A percentile compares a stretch with the other conserved stretches of the same genome.
Conservation (phyloP, 768 basidiomycete species). For the Leccinum fibrillosum region DNA sequence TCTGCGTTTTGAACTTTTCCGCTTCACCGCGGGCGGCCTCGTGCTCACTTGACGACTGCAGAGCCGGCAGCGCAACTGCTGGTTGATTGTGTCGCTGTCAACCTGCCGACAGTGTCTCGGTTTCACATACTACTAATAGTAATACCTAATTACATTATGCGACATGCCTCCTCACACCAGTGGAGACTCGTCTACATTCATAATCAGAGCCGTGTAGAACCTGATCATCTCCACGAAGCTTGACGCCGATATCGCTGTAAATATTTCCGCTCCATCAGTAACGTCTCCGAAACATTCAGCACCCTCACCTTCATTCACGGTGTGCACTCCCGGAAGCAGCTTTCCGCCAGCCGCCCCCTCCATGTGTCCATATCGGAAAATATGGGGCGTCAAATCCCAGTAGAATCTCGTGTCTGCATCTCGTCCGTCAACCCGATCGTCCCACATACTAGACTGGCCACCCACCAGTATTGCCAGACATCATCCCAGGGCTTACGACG, state of each 20-base stretch:
- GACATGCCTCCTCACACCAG: not conserved
- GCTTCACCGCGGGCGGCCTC: not conserved
- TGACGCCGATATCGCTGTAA: slow-evolving; percentile 41
- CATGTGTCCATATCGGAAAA: slow-evolving; percentile 61
- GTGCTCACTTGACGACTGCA: not conserved
- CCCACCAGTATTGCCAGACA: slow-evolving; percentile 52
- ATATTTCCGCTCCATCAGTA: not conserved
- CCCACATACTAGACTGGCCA: not conserved
- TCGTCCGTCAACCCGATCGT: not conserved
- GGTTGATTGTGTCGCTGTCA: not conserved
- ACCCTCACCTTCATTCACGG: slow-evolving; percentile 65
- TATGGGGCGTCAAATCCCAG: slow-evolving; percentile 48
- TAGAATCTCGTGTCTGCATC: slow-evolving; percentile 43
- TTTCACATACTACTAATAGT: not conserved
- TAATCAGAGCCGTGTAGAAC: slow-evolving; percentile 61
- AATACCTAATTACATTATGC: not conserved
- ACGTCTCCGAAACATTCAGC: not conserved
- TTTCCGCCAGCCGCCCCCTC: slow-evolving; percentile 28
- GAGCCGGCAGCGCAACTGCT: not conserved
- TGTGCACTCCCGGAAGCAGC: slow-evolving; percentile 51
- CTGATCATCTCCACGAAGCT: slow-evolving; percentile 60
- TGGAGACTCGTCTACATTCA: slow-evolving; percentile 61
- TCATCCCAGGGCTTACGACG: slow-evolving; percentile 50
- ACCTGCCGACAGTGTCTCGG: not conserved
- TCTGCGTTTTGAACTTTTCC: not conserved